Percentiles rank a stretch among this genome's conserved stretches.
Conservation (phyloP, 257 asterid genomes). For the Solanum megistacrolobum region DNA sequence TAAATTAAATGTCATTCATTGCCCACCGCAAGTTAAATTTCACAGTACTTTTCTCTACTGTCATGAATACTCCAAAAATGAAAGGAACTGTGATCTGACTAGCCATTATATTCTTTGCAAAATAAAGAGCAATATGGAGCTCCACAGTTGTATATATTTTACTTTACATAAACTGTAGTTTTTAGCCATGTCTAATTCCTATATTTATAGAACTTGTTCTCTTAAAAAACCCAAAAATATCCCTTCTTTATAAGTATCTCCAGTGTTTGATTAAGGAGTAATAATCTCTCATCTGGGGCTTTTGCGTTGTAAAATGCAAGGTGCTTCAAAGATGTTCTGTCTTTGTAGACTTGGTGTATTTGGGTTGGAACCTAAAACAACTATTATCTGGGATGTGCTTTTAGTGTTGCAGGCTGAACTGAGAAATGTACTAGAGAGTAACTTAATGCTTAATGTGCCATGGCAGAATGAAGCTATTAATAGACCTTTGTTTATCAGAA, state of each 20-base stretch:
- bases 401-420: neutral
- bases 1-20: neutral
- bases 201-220: neutral
- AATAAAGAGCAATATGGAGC: neutral
- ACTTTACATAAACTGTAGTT: neutral
- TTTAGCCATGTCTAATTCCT: neutral
- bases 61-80: neutral
- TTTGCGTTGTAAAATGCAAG: neutral
- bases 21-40: neutral
- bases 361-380: neutral
- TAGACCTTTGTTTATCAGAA: neutral
- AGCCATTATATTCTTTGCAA: neutral
- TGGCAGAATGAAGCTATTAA: neutral
- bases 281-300: neutral
- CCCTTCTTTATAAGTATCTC: neutral
- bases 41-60: neutral
- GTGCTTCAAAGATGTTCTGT: neutral
- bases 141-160: neutral
- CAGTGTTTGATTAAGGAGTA: neutral
- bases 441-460: neutral
- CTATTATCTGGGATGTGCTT: neutral
- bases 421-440: neutral
- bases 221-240: neutral
- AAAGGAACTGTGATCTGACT: neutral
- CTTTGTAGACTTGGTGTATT: neutral